Base-by-base conservation (phyloP, 352 stramenopile genomes). In the Globisporangium okanoganense region DNA sequence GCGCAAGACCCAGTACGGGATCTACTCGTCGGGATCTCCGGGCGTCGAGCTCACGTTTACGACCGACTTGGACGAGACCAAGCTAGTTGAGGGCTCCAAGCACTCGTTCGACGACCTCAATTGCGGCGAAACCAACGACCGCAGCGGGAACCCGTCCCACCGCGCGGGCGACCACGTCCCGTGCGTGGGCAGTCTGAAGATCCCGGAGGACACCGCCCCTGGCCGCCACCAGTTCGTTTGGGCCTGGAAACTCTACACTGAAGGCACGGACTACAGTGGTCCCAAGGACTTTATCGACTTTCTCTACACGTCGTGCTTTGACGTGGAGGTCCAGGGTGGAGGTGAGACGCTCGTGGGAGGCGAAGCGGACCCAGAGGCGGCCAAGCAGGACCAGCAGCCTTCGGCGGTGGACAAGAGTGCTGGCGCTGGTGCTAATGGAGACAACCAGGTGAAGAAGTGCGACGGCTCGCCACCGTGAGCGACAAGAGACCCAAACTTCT, bases 221-320 rank as follows among this genome's bases (percentile, higher is more conserved):
- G 73, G 73, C 1, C 35, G 29, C 29, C 73, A 79, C 33, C 65
- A 69, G 55, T 69, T 81, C 31, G 65, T 81, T 24, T 81, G 73
- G 73, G 69, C 60, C 27, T 81, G 73, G 70, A 73, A 54, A 18
- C 65, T 69, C 54, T 74, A 56, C 45, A 64, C 36, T 2, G 29
- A 65, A 8, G 33, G 20, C 20, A 38, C 47, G 10, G 57, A 48
- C 16, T 49, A 57, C 57, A n/a, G 16, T 1, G 56, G 43, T 0
- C 44, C 56, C 10, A 25, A 22, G 22, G 51, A 47, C 56, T 62
- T 56, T 14, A 33, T 50, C 33, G 33, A 62, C 56, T 57, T 43
- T 43, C 35, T 58, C 18, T 65, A 65, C 52, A 56, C 51, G 18
- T 56, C 51, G 41, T 65, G 60, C 50, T 65, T 65, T 22, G 60